Conservation (phyloP, 768 basidiomycete genomes). For the Sutorius australiensis region DNA sequence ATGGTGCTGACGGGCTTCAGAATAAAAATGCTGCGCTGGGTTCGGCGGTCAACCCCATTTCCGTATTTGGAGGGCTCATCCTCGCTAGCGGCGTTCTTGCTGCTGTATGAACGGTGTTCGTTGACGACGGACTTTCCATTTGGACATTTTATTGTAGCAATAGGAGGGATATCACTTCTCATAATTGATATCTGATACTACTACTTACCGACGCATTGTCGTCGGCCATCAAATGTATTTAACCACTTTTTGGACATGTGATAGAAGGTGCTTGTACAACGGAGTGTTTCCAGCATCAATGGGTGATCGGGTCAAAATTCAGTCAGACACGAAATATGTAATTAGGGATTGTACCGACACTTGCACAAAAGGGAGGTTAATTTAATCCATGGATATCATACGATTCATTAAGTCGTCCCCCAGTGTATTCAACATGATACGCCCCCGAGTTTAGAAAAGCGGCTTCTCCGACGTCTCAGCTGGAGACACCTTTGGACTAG, state of each 20-base stretch:
- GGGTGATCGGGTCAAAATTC: too few species aligned
- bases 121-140: slow-evolving; percentile 3
- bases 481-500: slow-evolving; percentile 3
- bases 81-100: slow-evolving; percentile 21
- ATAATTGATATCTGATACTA: slow-evolving; percentile 1
- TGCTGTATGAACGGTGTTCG: slow-evolving; percentile 2
- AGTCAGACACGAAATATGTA: too few species aligned
- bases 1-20: slow-evolving; percentile 8
- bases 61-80: slow-evolving; percentile 21
- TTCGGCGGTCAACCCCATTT: slow-evolving; percentile 16
- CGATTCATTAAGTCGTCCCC: background rate
- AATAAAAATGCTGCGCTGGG: slow-evolving; percentile 18
- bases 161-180: background rate
- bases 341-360: too few species aligned
- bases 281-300: too few species aligned
- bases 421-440: background rate
- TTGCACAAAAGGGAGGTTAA: background rate
- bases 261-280: too few species aligned
- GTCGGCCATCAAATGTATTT: too few species aligned
- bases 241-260: too few species aligned
- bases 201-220: too few species aligned
- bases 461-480: slow-evolving; percentile 1
- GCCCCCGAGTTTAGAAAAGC: background rate
- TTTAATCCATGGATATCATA: background rate
- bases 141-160: slow-evolving; percentile 17